These are phyloP conservation scores for Tephrocybe sp. DNA, from an alignment of 768 basidiomycete genomes.

Conservation along the genomic window DNA sequence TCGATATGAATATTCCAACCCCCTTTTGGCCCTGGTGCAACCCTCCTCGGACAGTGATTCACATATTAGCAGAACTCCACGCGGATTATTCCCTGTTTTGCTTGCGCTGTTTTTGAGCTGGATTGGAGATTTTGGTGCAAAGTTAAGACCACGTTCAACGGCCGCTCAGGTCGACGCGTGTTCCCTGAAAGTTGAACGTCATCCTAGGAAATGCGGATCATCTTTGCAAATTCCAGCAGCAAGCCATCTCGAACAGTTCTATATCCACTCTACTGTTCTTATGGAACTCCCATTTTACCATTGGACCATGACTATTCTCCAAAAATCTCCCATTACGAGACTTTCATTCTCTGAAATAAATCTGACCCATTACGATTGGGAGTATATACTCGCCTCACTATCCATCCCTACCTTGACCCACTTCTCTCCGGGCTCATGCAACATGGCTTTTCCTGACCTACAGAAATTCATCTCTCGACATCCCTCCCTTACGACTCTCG, in stretches of 20 bases:
- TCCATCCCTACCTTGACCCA: conserved; percentile 12
- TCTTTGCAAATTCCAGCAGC: neutral
- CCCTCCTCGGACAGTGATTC: no score
- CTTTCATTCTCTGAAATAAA: conserved; percentile 15
- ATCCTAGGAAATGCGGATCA: neutral
- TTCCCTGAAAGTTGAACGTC: neutral
- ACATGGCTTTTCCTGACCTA: conserved; percentile 20
- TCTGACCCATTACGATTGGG: conserved; percentile 16
- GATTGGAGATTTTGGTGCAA: neutral
- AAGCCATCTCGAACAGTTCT: conserved; percentile 1
- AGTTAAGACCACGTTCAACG: conserved; percentile 3
- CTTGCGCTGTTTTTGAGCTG: neutral
- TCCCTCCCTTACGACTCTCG: conserved; percentile 17
- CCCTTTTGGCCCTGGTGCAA: neutral
- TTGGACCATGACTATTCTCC: conserved; percentile 17
- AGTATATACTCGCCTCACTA: conserved; percentile 17
- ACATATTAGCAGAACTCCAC: neutral
- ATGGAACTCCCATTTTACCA: conserved; percentile 14
- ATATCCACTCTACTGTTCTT: conserved; percentile 9
- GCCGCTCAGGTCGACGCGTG: neutral
- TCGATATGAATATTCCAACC: conserved; percentile 5
- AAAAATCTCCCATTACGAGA: conserved; percentile 14
- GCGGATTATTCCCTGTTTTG: neutral
- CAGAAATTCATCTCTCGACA: conserved; percentile 19
- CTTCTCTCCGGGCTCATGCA: conserved; percentile 13